These are phyloP conservation scores for Pueraria montana DNA, from an alignment of 306 rosid genomes.

Conservation along the genomic window DNA sequence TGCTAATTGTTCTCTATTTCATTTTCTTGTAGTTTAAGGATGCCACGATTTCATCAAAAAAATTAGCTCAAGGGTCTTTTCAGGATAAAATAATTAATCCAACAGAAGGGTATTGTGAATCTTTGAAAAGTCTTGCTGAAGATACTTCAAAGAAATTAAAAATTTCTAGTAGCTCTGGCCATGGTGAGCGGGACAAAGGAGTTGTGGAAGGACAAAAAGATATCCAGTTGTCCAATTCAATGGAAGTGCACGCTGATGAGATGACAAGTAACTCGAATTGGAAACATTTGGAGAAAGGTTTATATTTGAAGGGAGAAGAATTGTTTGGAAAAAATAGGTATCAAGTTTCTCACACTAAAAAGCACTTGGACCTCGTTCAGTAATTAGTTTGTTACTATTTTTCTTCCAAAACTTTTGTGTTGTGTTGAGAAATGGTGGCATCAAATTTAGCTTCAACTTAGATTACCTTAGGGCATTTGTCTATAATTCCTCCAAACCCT, in stretches of 20 bases:
- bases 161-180: constrained; percentile 47
- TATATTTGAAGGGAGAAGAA: constrained; percentile 81
- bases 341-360: constrained; percentile 12
- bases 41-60: constrained; percentile 45
- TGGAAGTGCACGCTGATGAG: constrained; percentile 48
- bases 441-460: background rate
- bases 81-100: constrained; percentile 29
- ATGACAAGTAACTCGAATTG: constrained; percentile 56
- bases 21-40: constrained; percentile 56
- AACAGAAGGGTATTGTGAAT: constrained; percentile 30
- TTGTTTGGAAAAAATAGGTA: constrained; percentile 93
- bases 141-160: constrained; percentile 51
- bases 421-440: background rate
- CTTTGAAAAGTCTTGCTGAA: constrained; percentile 31
- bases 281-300: constrained; percentile 81
- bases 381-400: background rate
- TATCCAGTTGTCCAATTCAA: constrained; percentile 37
- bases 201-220: constrained; percentile 47
- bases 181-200: constrained; percentile 41
- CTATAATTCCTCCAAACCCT: too few relatives aligned
- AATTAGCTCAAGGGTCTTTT: constrained; percentile 22
- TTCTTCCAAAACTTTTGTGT: background rate
- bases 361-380: background rate
- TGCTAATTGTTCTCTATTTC: constrained; percentile 33
- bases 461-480: too few relatives aligned